A percentile compares a stretch with the other conserved stretches of the same genome.
Conservation (phyloP, 208 protist species). For the Tritrichomonas musculus region DNA sequence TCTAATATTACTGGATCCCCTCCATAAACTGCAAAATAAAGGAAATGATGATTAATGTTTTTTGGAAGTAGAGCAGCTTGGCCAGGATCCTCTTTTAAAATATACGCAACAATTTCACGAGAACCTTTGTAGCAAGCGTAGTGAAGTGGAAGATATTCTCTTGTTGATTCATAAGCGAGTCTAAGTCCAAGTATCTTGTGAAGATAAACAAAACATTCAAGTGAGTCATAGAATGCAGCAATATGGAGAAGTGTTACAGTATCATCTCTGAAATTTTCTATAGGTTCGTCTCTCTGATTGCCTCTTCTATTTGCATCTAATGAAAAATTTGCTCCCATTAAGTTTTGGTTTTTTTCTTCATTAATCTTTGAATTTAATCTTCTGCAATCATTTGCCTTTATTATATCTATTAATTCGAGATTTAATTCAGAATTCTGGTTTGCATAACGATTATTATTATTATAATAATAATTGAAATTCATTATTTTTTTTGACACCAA, state of each 20-base stretch:
- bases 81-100: not conserved
- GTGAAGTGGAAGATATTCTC: not conserved
- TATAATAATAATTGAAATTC: too few species aligned
- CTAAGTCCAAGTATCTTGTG: not conserved
- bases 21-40: not conserved
- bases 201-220: not conserved
- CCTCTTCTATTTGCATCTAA: too few species aligned
- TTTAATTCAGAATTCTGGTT: too few species aligned
- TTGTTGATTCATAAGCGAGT: not conserved
- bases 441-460: too few species aligned
- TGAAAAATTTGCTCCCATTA: too few species aligned
- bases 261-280: too few species aligned
- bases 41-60: not conserved
- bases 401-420: too few species aligned
- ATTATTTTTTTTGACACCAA: too few species aligned
- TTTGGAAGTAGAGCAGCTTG: not conserved
- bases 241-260: not conserved
- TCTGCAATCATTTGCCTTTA: too few species aligned
- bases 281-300: too few species aligned
- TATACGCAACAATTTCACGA: not conserved
- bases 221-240: not conserved
- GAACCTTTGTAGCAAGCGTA: not conserved
- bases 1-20: not conserved
- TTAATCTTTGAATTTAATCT: too few species aligned
- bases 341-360: too few species aligned